Evolutionary conservation across 805 yeast species (phyloP).

Genomic region (Priceomyces castillae): DNA sequence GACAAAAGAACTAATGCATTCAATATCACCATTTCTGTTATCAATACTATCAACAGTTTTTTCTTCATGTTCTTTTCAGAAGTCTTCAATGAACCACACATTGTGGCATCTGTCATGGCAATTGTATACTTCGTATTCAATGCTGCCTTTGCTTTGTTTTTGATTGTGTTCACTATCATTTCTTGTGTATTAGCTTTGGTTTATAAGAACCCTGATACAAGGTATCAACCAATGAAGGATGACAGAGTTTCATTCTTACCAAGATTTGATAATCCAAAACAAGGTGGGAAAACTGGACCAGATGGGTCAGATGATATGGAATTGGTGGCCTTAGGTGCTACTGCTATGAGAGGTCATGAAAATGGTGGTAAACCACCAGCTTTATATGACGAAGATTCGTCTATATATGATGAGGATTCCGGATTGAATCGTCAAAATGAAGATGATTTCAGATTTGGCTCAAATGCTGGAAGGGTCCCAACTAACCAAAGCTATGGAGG

Average conservation of each 20-base stretch:
- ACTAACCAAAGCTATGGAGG: constrained; percentile 5
- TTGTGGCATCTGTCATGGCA: constrained; percentile 90
- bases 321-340: constrained; percentile 69
- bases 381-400: constrained; percentile 30
- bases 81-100: constrained; percentile 76
- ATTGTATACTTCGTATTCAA: constrained; percentile 85
- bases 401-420: constrained; percentile 30
- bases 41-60: constrained; percentile 77
- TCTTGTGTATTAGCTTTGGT: constrained; percentile 83
- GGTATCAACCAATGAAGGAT: constrained; percentile 95
- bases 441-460: constrained; percentile 11
- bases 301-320: constrained; percentile 50
- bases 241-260: constrained; percentile 96
- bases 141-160: constrained; percentile 81
- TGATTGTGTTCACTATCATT: constrained; percentile 80
- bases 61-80: constrained; percentile 88
- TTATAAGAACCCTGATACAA: constrained; percentile 89
- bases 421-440: constrained; percentile 7
- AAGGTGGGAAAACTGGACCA: constrained; percentile 15
- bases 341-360: constrained; percentile 63
- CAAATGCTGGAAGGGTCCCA: constrained; percentile 2
- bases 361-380: constrained; percentile 25
- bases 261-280: constrained; percentile 42
- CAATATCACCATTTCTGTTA: constrained; percentile 80
- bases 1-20: constrained; percentile 93